Evolutionary conservation across 495 filamentous ascomycete genomes (phyloP), one percentile per base, ranked within the genome.

Genomic region (Aspergillus ostianus): DNA sequence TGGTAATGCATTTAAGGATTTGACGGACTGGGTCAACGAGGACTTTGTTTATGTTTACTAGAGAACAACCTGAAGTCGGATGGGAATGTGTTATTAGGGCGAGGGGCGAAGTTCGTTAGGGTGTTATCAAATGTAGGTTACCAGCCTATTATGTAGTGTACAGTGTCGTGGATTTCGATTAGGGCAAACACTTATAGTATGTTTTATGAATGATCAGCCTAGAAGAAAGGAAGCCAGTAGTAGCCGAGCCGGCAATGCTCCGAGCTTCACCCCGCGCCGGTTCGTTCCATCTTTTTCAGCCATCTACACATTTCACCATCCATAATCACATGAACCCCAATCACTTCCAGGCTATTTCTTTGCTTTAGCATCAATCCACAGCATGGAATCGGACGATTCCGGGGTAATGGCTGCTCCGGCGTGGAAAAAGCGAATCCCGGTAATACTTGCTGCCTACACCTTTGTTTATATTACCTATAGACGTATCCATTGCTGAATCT

Each of bases 21-120:
- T 82, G 60, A 80, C 82, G 3, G 82, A 85, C 64, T 63, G 76
- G 64, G 68, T 73, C 61, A 85, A 86, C 41, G 83, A 85, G 63
- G 81, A 85, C 47, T 85, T 85, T 61, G 80, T 85, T 23, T 84
- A 82, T 64, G 82, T 86, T 19, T 84, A 84, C 53, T 84, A 75
- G 3, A 26, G 8, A 7, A 7, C 1, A 18, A 12, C 36, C 10
- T 41, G 10, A 15, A 15, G 36, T 10, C 36, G 36, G 4, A 17
- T 4, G 36, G 13, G 12, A 15, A 15, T 15, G 10, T 17, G 36
- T 41, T 41, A 17, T 41, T 41, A 15, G 36, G 36, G 36, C 36
- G 15, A 17, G 36, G 36, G 13, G 12, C 0, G 1, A 41, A 15
- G 12, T 15, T 13, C 2, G 29, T 1, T 32, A 15, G 36, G 5